Evolutionary conservation across 768 basidiomycete species (phyloP).

Genomic region (Pisolithus tinctorius): DNA sequence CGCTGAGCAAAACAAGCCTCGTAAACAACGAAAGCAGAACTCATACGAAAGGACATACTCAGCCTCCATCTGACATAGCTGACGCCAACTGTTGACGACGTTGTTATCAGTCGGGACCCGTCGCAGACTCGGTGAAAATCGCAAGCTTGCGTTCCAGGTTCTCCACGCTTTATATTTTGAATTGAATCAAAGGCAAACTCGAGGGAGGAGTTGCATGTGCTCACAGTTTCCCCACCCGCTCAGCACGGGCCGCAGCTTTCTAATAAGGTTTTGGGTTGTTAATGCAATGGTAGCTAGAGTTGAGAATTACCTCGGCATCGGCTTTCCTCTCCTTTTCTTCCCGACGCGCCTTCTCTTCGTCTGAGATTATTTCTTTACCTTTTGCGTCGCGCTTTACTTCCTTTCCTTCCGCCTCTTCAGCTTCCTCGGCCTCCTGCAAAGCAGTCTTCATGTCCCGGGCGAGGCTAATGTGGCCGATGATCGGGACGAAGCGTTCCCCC

Average conservation of each 20-base stretch:
- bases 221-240: constrained; percentile 63
- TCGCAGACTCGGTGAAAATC: constrained; percentile 82
- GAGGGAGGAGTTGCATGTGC: neutral
- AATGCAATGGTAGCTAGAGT: neutral
- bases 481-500: constrained; percentile 77
- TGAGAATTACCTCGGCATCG: constrained; percentile 53
- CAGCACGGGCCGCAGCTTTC: constrained; percentile 77
- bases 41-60: constrained; percentile 45
- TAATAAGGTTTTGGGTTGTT: constrained; percentile 24
- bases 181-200: neutral
- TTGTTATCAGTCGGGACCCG: constrained; percentile 61
- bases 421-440: constrained; percentile 79
- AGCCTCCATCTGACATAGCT: constrained; percentile 75
- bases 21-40: neutral
- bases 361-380: constrained; percentile 46
- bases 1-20: constrained; percentile 35
- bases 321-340: constrained; percentile 68
- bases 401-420: constrained; percentile 40
- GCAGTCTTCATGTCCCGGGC: constrained; percentile 92
- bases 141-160: constrained; percentile 77
- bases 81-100: constrained; percentile 65
- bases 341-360: constrained; percentile 66
- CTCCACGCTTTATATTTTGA: constrained; percentile 36
- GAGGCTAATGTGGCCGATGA: constrained; percentile 84
- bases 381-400: constrained; percentile 44